Evolutionary conservation across 192 early-diverging fungal species (phyloP).

Genomic region (Backusella westeae): DNA sequence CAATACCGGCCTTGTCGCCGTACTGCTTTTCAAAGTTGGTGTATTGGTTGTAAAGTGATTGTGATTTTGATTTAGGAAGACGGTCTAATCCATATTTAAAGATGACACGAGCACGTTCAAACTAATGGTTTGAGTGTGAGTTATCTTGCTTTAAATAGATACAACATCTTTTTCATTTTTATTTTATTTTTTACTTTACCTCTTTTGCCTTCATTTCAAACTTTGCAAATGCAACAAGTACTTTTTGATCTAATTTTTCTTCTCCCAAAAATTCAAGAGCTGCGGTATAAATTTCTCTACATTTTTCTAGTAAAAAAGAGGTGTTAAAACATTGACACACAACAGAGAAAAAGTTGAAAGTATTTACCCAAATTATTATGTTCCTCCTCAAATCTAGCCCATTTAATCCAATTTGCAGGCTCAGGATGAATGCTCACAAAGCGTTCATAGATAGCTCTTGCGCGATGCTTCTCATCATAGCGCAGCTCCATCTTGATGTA

Average conservation of each 20-base stretch:
- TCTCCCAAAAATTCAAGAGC: constrained; percentile 89
- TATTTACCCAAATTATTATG: constrained; percentile 63
- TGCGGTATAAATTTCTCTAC: constrained; percentile 84
- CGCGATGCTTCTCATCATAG: constrained; percentile 82
- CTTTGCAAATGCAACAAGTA: constrained; percentile 96
- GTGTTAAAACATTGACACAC: not conserved
- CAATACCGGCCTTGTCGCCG: constrained; percentile 85
- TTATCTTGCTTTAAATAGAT: not conserved
- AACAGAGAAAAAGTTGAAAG: no score
- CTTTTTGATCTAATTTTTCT: constrained; percentile 88
- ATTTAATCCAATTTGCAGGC: constrained; percentile 95
- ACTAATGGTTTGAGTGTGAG: constrained; percentile 21
- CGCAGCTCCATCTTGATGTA: constrained; percentile 94
- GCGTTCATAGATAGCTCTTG: constrained; percentile 76
- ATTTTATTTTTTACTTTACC: constrained; percentile 25
- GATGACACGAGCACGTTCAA: constrained; percentile 90
- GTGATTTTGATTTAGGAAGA: constrained; percentile 76
- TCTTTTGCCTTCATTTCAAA: constrained; percentile 92
- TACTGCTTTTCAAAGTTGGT: constrained; percentile 96
- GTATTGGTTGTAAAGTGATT: constrained; percentile 92
- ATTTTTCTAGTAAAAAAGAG: constrained; percentile 49
- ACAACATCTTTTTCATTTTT: not conserved
- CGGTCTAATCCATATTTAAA: constrained; percentile 94
- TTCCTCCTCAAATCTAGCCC: constrained; percentile 93
- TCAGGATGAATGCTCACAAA: constrained; percentile 90